Evolutionary conservation across 257 asterid species (phyloP).

Genomic region (Lycium ferocissimum): DNA sequence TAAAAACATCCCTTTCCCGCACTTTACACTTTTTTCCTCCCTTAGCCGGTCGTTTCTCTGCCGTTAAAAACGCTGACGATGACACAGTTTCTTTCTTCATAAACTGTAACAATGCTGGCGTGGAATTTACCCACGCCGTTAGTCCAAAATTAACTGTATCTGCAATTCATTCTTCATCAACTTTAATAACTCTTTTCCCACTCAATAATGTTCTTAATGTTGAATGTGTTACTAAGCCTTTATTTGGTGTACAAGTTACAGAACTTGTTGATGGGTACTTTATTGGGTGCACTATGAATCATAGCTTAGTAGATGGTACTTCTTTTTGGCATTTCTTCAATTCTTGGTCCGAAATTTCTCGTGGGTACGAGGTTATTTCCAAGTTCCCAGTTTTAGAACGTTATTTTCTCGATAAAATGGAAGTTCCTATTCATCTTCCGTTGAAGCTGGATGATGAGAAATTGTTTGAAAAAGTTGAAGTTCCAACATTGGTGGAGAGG

Average conservation of each 20-base stretch:
- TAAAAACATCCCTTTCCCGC: conserved; percentile 31
- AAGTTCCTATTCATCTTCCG: neutral
- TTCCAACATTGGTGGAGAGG: conserved; percentile 30
- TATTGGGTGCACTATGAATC: no score
- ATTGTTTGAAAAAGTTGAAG: neutral
- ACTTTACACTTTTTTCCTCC: conserved; percentile 57
- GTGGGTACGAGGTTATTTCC: no score
- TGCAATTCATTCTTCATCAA: conserved; percentile 36
- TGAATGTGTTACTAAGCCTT: conserved; percentile 44
- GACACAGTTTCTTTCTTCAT: neutral
- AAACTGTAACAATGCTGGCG: neutral
- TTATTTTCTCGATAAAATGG: no score
- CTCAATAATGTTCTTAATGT: conserved; percentile 32
- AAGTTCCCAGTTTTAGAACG: no score
- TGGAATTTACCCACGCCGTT: neutral
- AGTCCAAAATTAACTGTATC: conserved; percentile 20
- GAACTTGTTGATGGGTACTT: no score
- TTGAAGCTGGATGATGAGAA: conserved; percentile 33
- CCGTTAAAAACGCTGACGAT: neutral
- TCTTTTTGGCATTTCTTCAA: no score
- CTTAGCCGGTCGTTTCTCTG: conserved; percentile 53
- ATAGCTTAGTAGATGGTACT: no score
- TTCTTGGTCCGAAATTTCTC: no score
- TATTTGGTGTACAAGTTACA: conserved; percentile 51
- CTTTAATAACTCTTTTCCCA: conserved; percentile 25